Conservation (phyloP, 345 rosid species). For the Lumnitzera racemosa region DNA sequence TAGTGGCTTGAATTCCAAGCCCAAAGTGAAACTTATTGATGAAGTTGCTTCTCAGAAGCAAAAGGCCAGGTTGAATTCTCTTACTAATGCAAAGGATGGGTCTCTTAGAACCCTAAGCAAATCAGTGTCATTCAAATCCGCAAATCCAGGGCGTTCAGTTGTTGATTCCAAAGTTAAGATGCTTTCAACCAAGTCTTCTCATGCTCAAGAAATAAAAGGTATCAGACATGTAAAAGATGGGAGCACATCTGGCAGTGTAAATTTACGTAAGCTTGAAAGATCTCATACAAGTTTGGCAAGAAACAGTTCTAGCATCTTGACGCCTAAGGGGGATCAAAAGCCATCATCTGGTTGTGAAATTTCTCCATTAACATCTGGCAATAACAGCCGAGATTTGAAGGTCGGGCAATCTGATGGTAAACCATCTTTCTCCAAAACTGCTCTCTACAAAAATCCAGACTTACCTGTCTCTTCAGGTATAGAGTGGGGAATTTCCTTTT, state of each 20-base stretch:
- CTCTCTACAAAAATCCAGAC: constrained; percentile 41
- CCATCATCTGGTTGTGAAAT: constrained; percentile 41
- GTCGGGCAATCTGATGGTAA: constrained; percentile 50
- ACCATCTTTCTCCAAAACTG: constrained; percentile 46
- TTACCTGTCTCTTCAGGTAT: constrained; percentile 48
- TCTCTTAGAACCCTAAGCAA: constrained; percentile 46
- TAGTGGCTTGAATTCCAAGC: constrained; percentile 41
- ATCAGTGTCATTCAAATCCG: constrained; percentile 59
- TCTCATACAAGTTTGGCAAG: constrained; percentile 15
- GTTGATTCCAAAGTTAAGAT: constrained; percentile 50
- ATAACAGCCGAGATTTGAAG: constrained; percentile 47
- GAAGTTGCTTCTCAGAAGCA: constrained; percentile 52
- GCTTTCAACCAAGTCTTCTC: constrained; percentile 40
- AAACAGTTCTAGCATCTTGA: constrained; percentile 27
- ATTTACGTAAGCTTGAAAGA: constrained; percentile 28
- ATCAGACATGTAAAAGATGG: constrained; percentile 51
- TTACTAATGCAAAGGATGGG: constrained; percentile 49
- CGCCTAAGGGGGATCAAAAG: constrained; percentile 51
- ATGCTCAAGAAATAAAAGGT: constrained; percentile 46
- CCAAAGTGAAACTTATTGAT: constrained; percentile 61
- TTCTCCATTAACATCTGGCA: constrained; percentile 26
- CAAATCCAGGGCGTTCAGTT: constrained; percentile 34
- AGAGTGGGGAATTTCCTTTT: constrained; percentile 11
- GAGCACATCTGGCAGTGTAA: constrained; percentile 37
- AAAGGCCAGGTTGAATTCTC: constrained; percentile 37